A percentile compares a stretch with the other conserved stretches of the same genome.
phyloP scores from a whole-genome alignment of 139 green algal genomes.

The Microglena sp. region DNA sequence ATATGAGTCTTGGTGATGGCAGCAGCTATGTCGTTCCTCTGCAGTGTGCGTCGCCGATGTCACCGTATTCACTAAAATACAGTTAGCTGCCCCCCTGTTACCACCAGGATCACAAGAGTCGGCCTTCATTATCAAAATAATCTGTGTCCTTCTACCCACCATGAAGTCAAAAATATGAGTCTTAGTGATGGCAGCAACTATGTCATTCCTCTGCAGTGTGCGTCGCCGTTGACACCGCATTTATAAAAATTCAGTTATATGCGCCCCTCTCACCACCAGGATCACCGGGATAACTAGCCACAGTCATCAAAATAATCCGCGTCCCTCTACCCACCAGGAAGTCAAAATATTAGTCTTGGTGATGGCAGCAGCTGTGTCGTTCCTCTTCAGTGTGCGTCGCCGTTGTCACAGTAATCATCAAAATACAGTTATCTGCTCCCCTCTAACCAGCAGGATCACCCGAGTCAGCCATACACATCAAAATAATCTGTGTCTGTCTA shows the following conservation, averaged over 20 bases:
- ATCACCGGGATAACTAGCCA: background rate
- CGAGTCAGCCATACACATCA: too few species aligned
- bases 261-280: background rate
- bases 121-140: too few species aligned
- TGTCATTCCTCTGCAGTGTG: background rate
- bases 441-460: too few species aligned
- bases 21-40: conserved; percentile 88
- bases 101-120: too few species aligned
- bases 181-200: background rate
- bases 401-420: too few species aligned
- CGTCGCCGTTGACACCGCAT: background rate
- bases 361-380: conserved; percentile 92
- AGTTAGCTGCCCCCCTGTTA: too few species aligned
- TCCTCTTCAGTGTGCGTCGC: conserved; percentile 87
- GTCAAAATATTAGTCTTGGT: conserved; percentile 85
- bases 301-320: background rate
- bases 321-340: conserved; percentile 87
- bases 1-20: conserved; percentile 91
- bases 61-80: too few species aligned
- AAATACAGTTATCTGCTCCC: too few species aligned
- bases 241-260: background rate
- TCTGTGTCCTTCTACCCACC: too few species aligned
- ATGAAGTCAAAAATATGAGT: background rate
- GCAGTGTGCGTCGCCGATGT: conserved; percentile 87
- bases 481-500: too few species aligned